Percentiles rank a stretch among this genome's conserved stretches.
Conservation (phyloP, 495 filamentous ascomycete species). For the Trichoderma virens region DNA sequence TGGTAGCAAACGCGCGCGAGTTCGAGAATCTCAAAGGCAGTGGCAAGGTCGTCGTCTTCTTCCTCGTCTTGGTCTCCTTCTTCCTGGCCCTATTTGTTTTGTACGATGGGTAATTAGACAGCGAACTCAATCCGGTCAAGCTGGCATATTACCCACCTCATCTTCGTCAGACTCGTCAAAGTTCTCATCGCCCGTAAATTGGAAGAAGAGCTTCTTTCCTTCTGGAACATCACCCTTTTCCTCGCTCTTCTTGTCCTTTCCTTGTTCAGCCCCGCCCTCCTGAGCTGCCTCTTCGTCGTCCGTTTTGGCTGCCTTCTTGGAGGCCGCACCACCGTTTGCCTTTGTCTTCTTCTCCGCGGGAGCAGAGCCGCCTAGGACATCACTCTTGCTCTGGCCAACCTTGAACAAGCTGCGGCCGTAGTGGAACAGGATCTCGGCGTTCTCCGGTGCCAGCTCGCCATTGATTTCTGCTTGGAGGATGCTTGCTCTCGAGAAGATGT, state of each 20-base stretch:
- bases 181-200: constrained; percentile 91
- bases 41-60: constrained; percentile 84
- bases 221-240: constrained; percentile 21
- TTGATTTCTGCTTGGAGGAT: constrained; percentile 87
- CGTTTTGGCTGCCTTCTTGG: constrained; percentile 23
- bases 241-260: constrained; percentile 25
- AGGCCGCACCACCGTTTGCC: constrained; percentile 13
- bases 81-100: constrained; percentile 18
- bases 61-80: constrained; percentile 53
- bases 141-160: constrained; percentile 19
- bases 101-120: neutral
- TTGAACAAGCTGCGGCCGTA: constrained; percentile 92
- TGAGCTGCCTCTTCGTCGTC: constrained; percentile 46
- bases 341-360: constrained; percentile 46
- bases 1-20: constrained; percentile 73
- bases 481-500: constrained; percentile 79
- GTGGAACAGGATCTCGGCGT: constrained; percentile 85
- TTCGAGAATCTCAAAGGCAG: constrained; percentile 88
- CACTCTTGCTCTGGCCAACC: constrained; percentile 86
- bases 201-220: constrained; percentile 63
- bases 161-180: constrained; percentile 74
- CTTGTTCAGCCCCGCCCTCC: constrained; percentile 28
- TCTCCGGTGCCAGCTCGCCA: constrained; percentile 81
- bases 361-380: constrained; percentile 81
- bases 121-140: neutral